These are phyloP conservation scores for Ogataea salicorniae DNA, from an alignment of 805 yeast genomes.

Conservation along the genomic window DNA sequence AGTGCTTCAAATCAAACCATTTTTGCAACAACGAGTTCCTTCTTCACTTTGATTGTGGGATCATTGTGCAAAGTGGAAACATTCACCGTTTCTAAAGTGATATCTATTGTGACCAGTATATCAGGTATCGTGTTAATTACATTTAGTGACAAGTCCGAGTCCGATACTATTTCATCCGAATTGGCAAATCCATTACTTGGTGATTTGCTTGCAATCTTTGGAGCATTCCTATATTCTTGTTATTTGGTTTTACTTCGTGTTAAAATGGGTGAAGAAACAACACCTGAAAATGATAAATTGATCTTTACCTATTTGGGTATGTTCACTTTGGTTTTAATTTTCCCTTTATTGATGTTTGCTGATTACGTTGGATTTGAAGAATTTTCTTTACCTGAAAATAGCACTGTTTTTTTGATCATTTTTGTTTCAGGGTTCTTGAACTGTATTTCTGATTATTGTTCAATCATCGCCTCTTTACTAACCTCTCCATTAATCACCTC, in stretches of 20 bases:
- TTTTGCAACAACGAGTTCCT: conserved; percentile 45
- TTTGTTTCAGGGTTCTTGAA: conserved; percentile 40
- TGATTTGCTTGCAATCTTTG: conserved; percentile 38
- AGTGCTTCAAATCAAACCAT: conserved; percentile 51
- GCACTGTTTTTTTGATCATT: conserved; percentile 30
- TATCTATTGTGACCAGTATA: conserved; percentile 41
- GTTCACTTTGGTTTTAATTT: conserved; percentile 33
- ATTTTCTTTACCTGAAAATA: conserved; percentile 39
- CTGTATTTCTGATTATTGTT: conserved; percentile 44
- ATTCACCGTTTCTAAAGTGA: conserved; percentile 36
- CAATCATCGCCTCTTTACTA: conserved; percentile 45
- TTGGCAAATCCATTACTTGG: conserved; percentile 37
- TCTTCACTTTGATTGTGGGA: conserved; percentile 45
- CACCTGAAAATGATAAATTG: conserved; percentile 40
- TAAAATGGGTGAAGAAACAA: conserved; percentile 39
- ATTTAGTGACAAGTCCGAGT: conserved; percentile 21
- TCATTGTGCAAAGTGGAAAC: conserved; percentile 35
- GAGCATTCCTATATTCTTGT: conserved; percentile 43
- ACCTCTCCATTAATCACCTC: conserved; percentile 52
- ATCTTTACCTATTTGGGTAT: conserved; percentile 46
- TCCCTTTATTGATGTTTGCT: conserved; percentile 35
- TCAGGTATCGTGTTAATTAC: conserved; percentile 44
- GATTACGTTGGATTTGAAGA: conserved; percentile 36
- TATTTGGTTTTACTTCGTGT: conserved; percentile 40
- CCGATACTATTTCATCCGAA: not conserved